These are phyloP conservation scores for Hordeum pubiflorum DNA, from an alignment of 202 grass and related monocot genomes.

Conservation along the genomic window DNA sequence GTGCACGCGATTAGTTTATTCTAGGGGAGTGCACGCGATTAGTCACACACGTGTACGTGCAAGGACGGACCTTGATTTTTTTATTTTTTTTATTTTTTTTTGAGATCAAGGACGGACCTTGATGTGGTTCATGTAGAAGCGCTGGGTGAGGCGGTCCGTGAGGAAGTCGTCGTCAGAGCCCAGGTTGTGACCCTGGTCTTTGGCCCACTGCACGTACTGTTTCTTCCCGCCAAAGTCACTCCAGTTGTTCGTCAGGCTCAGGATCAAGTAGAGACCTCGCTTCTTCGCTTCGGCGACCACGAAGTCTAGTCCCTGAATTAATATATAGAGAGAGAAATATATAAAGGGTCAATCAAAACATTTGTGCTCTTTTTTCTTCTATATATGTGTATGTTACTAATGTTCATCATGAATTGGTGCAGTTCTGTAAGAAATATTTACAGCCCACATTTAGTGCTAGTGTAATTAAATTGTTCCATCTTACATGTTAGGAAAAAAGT, in stretches of 20 bases:
- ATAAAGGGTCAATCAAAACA: background rate
- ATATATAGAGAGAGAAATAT: background rate
- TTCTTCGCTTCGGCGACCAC: conserved; percentile 66
- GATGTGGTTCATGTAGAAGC: conserved; percentile 69
- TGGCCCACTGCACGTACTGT: conserved; percentile 85
- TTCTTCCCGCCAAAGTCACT: conserved; percentile 60
- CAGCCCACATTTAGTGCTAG: background rate
- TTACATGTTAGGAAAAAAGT: background rate
- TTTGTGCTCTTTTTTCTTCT: too few relatives aligned
- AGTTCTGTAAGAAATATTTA: background rate
- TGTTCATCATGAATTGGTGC: background rate
- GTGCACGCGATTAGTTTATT: background rate
- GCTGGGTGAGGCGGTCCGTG: conserved; percentile 27
- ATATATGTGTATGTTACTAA: background rate
- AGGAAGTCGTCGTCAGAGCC: conserved; percentile 69
- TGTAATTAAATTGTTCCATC: background rate
- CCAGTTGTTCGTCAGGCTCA: conserved; percentile 82
- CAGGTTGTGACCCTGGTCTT: conserved; percentile 38
- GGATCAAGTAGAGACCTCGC: conserved; percentile 47
- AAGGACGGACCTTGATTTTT: conserved; percentile 41
- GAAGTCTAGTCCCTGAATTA: conserved; percentile 53
- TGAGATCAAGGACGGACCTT: conserved; percentile 44
- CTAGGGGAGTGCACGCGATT: too few relatives aligned
- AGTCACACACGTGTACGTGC: background rate
- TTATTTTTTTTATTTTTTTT: too few relatives aligned